Conservation (phyloP, 2,329 filamentous ascomycete species). For the Emydomyces testavorans region DNA sequence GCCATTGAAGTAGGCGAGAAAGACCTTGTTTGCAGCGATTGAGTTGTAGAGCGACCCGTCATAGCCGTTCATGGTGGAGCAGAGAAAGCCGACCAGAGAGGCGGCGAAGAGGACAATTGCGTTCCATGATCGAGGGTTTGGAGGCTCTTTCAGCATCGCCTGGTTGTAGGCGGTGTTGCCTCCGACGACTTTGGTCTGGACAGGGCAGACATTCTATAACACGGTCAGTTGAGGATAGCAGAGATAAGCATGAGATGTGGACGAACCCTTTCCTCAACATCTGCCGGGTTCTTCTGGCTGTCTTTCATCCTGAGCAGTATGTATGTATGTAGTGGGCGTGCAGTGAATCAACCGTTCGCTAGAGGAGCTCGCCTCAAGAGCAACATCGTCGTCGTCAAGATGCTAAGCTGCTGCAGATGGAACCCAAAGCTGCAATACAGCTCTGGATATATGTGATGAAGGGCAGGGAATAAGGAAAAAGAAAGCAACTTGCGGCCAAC, state of each 20-base stretch:
- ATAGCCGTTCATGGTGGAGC: conserved; percentile 47
- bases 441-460: too few relatives aligned
- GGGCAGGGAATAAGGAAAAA: too few relatives aligned
- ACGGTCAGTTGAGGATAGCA: background rate
- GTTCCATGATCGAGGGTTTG: conserved; percentile 17
- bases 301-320: too few relatives aligned
- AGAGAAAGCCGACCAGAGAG: conserved; percentile 30
- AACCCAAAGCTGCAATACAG: too few relatives aligned
- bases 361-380: too few relatives aligned
- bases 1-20: conserved; percentile 35
- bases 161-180: conserved; percentile 19
- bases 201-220: background rate
- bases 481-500: too few relatives aligned
- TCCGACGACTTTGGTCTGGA: background rate
- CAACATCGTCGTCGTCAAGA: too few relatives aligned
- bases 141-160: conserved; percentile 43
- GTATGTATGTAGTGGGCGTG: too few relatives aligned
- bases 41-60: conserved; percentile 48
- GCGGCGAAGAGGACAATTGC: conserved; percentile 16
- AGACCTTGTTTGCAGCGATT: conserved; percentile 39
- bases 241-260: background rate
- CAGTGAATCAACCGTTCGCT: too few relatives aligned
- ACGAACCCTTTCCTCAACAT: too few relatives aligned
- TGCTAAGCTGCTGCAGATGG: too few relatives aligned
- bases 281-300: too few relatives aligned